phyloP scores from a whole-genome alignment of 345 rosid genomes.

The Rhodamnia rubescens region DNA sequence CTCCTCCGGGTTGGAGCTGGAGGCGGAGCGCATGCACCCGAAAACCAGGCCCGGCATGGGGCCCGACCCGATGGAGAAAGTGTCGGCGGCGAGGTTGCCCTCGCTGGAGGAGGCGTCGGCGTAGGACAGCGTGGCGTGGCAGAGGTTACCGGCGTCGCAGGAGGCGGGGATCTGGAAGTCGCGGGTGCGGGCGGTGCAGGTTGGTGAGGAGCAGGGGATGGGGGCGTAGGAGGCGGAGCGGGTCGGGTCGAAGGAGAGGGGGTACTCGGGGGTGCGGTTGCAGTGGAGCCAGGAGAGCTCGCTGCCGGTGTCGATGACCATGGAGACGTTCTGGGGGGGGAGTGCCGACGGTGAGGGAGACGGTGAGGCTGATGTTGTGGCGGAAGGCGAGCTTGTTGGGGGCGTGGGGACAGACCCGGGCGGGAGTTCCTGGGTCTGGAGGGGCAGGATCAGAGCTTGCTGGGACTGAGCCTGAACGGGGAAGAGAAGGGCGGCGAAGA shows the following conservation, averaged over 20 bases:
- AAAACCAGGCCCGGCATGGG: slow-evolving; percentile 37
- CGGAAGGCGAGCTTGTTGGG: slow-evolving; percentile 67
- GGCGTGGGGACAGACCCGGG: slow-evolving; percentile 26
- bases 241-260: slow-evolving; percentile 41
- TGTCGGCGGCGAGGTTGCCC: slow-evolving; percentile 72
- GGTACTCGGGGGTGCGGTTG: slow-evolving; percentile 27
- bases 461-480: slow-evolving; percentile 3
- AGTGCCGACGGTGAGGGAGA: slow-evolving; percentile 63
- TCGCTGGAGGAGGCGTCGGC: slow-evolving; percentile 86
- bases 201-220: slow-evolving; percentile 57
- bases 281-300: slow-evolving; percentile 95
- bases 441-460: slow-evolving; percentile 38
- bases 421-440: slow-evolving; percentile 37
- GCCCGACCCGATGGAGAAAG: slow-evolving; percentile 43
- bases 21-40: slow-evolving; percentile 83
- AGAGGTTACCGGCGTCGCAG: slow-evolving; percentile 58
- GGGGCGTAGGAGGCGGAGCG: slow-evolving; percentile 55
- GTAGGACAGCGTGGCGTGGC: slow-evolving; percentile 73
- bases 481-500: slow-evolving; percentile 8
- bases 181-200: slow-evolving; percentile 50
- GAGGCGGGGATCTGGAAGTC: slow-evolving; percentile 81
- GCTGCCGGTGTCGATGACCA: slow-evolving; percentile 90
- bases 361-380: slow-evolving; percentile 75
- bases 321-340: slow-evolving; percentile 87
- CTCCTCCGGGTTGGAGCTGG: slow-evolving; percentile 56